These are phyloP conservation scores for Schizosaccharomyces cryophilus DNA, from an alignment of 805 yeast genomes.

Conservation along the genomic window DNA sequence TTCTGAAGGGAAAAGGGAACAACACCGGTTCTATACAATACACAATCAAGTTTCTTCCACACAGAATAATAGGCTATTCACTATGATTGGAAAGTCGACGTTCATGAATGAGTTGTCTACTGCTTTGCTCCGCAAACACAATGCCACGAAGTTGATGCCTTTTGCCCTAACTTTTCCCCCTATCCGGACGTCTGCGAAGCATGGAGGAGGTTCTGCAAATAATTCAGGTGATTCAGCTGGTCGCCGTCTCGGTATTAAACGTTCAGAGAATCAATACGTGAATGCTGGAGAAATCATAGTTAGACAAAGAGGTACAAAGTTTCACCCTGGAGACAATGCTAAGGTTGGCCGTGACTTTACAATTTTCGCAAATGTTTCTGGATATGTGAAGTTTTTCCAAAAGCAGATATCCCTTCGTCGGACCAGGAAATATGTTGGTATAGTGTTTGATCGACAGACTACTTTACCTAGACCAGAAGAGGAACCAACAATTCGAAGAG, in stretches of 20 bases:
- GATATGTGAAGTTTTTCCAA: slow-evolving; percentile 67
- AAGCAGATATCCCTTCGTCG: slow-evolving; percentile 84
- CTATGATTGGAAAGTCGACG: no score
- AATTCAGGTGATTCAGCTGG: slow-evolving; percentile 88
- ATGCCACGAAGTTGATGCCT: no score
- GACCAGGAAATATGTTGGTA: slow-evolving; percentile 60
- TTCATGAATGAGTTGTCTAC: no score
- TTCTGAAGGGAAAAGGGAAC: no score
- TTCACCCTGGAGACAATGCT: slow-evolving; percentile 82
- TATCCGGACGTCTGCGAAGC: slow-evolving; percentile 44
- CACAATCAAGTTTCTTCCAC: no score
- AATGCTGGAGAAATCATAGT: slow-evolving; percentile 64
- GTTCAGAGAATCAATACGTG: slow-evolving; percentile 37
- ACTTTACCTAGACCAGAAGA: not conserved
- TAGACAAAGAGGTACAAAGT: slow-evolving; percentile 86
- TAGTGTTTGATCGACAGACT: slow-evolving; percentile 16
- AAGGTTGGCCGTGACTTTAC: slow-evolving; percentile 73
- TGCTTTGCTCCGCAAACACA: no score
- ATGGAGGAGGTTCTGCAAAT: slow-evolving; percentile 85
- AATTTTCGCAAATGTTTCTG: slow-evolving; percentile 73
- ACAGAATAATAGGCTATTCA: no score
- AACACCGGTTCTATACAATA: no score
- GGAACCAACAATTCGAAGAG: not conserved
- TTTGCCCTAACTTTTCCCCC: not conserved
- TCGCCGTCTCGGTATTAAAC: slow-evolving; percentile 77